Percentiles rank a stretch among this genome's conserved stretches.
These are phyloP conservation scores for Triticum urartu DNA, from an alignment of 176 grass and related monocot species.

Conservation along the genomic window DNA sequence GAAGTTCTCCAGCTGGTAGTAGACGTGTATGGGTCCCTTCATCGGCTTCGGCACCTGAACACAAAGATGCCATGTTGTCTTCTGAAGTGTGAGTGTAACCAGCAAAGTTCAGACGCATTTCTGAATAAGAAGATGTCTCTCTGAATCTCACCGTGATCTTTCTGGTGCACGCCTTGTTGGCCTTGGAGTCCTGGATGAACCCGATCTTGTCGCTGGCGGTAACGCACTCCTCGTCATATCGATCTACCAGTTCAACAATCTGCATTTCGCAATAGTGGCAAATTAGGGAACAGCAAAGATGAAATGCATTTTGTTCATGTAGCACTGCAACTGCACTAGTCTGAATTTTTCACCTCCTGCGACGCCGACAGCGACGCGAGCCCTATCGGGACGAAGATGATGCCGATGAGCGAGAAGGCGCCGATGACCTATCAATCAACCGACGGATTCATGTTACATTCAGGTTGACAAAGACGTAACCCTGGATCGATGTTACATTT, in stretches of 20 bases:
- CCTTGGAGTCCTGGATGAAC: conserved; percentile 68
- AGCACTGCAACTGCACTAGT: not conserved
- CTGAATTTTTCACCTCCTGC: conserved; percentile 20
- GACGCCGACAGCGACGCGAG: conserved; percentile 68
- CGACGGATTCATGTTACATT: not conserved
- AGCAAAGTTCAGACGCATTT: not conserved
- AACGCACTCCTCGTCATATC: conserved; percentile 77
- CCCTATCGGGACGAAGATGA: conserved; percentile 85
- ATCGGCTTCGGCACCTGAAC: conserved; percentile 79
- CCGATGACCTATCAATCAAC: conserved; percentile 58
- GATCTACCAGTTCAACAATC: conserved; percentile 75
- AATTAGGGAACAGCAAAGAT: not conserved
- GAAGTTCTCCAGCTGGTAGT: conserved; percentile 90
- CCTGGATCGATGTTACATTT: not conserved
- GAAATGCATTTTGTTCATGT: not conserved
- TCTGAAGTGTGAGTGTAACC: not conserved
- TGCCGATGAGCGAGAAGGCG: conserved; percentile 62
- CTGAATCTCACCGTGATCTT: conserved; percentile 58
- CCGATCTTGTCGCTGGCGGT: conserved; percentile 49
- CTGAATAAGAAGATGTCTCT: not conserved
- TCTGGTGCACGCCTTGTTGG: conserved; percentile 65
- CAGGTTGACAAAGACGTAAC: not conserved
- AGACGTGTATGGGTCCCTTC: conserved; percentile 77
- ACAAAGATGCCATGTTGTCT: not conserved
- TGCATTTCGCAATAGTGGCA: conserved; percentile 3